phyloP scores from a whole-genome alignment of 208 protist species.

The Porcisia deanei region DNA sequence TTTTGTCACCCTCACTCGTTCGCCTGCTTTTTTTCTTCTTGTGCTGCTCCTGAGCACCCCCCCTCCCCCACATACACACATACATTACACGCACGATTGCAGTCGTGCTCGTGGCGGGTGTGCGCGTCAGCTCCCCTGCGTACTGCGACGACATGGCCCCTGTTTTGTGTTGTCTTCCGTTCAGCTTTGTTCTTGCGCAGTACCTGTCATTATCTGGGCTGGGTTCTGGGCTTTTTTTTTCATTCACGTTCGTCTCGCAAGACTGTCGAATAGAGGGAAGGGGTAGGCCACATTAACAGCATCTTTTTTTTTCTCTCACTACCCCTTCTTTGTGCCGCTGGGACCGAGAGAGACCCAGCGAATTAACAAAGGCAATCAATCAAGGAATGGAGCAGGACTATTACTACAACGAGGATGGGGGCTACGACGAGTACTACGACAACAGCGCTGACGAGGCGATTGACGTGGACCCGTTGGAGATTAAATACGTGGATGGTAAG shows the following conservation, averaged over 20 bases:
- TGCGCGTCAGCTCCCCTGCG: not conserved
- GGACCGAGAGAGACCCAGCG: not conserved
- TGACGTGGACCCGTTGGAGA: conserved; percentile 68
- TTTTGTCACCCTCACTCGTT: not conserved
- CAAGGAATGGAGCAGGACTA: conserved; percentile 42
- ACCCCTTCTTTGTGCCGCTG: not conserved
- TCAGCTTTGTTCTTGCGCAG: not conserved
- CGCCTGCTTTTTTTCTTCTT: not conserved
- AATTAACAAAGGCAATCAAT: not conserved
- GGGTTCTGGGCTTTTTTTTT: not conserved
- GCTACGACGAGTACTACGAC: conserved; percentile 88
- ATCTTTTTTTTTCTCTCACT: not conserved
- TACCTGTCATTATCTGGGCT: not conserved
- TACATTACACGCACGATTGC: not conserved
- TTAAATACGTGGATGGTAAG: conserved; percentile 89
- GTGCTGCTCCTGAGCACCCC: not conserved
- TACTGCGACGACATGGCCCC: not conserved
- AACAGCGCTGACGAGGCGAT: conserved; percentile 45
- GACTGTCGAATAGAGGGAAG: not conserved
- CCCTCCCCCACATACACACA: not conserved
- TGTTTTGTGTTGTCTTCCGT: not conserved
- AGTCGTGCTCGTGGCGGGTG: not conserved
- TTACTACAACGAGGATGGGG: conserved; percentile 82
- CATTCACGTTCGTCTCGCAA: not conserved
- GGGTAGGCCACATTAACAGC: not conserved